A percentile compares a stretch with the other conserved stretches of the same genome.
These are phyloP conservation scores for Meira nashicola DNA, from an alignment of 1,284 basidiomycete genomes.

Conservation along the genomic window DNA sequence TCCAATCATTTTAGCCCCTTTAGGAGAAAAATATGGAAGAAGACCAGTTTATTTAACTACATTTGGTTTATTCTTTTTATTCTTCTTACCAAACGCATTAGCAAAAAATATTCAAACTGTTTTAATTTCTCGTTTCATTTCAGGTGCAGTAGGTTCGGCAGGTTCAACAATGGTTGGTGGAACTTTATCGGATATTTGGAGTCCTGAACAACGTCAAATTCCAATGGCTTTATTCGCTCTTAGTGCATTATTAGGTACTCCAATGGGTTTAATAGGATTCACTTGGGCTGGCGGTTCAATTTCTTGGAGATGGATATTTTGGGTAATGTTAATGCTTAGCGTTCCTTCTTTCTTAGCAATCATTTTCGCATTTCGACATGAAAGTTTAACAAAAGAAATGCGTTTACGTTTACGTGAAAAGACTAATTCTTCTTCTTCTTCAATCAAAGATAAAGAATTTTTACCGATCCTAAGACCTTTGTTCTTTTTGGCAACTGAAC, in stretches of 20 bases:
- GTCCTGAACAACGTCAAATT: conserved; percentile 55
- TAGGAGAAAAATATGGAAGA: conserved; percentile 73
- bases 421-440: too few relatives aligned
- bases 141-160: conserved; percentile 63
- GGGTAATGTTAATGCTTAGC: conserved; percentile 53
- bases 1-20: conserved; percentile 63
- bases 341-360: conserved; percentile 16
- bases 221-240: conserved; percentile 60
- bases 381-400: conserved; percentile 29
- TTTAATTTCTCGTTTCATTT: conserved; percentile 65
- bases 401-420: conserved; percentile 1
- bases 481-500: conserved; percentile 61
- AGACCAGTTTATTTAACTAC: conserved; percentile 65
- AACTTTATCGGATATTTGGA: conserved; percentile 11
- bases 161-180: conserved; percentile 62
- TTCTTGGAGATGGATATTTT: conserved; percentile 76
- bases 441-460: not conserved
- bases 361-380: conserved; percentile 14
- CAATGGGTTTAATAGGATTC: conserved; percentile 62
- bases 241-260: conserved; percentile 59
- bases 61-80: conserved; percentile 57
- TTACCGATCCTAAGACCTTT: not conserved
- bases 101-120: conserved; percentile 67
- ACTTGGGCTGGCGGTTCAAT: conserved; percentile 67
- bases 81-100: conserved; percentile 35